Percentiles rank a stretch among this genome's conserved stretches.
Conservation (phyloP, 2,329 filamentous ascomycete species). For the Penicillium sp. region DNA sequence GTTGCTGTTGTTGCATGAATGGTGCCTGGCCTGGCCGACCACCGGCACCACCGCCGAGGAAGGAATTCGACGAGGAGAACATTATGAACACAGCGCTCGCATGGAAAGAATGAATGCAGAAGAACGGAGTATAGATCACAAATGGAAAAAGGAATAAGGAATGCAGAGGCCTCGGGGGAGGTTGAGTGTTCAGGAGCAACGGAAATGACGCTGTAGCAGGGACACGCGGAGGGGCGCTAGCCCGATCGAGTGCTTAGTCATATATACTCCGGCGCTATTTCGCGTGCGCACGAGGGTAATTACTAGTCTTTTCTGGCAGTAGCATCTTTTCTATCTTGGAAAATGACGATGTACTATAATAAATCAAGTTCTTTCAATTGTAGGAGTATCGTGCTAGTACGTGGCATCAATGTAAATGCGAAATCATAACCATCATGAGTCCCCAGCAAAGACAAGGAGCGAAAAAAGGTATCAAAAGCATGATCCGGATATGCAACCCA, state of each 20-base stretch:
- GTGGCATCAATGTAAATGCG: slow-evolving; percentile 2
- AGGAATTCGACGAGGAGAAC: slow-evolving; percentile 88
- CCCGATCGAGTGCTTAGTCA: slow-evolving; percentile 22
- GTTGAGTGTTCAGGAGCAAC: slow-evolving; percentile 27
- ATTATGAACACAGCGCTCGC: slow-evolving; percentile 48
- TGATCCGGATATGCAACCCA: background rate
- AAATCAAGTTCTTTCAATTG: background rate
- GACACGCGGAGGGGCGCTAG: slow-evolving; percentile 28
- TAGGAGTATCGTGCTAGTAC: slow-evolving; percentile 1
- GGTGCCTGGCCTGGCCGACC: slow-evolving; percentile 63
- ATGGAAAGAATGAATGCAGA: slow-evolving; percentile 24
- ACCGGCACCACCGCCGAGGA: slow-evolving; percentile 71
- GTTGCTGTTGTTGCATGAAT: slow-evolving; percentile 48
- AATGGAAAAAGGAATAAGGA: slow-evolving; percentile 25
- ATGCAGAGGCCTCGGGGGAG: slow-evolving; percentile 20
- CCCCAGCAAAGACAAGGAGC: slow-evolving; percentile 4
- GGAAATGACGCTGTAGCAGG: slow-evolving; percentile 28
- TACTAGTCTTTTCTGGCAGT: too few relatives aligned
- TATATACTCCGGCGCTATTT: background rate
- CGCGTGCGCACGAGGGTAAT: background rate
- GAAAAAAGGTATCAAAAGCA: slow-evolving; percentile 1
- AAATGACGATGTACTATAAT: background rate
- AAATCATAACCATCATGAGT: slow-evolving; percentile 6
- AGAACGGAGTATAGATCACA: slow-evolving; percentile 19
- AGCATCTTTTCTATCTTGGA: background rate